These are phyloP conservation scores for Sporothrix phasma DNA, from an alignment of 2,329 filamentous ascomycete species.

Conservation along the genomic window DNA sequence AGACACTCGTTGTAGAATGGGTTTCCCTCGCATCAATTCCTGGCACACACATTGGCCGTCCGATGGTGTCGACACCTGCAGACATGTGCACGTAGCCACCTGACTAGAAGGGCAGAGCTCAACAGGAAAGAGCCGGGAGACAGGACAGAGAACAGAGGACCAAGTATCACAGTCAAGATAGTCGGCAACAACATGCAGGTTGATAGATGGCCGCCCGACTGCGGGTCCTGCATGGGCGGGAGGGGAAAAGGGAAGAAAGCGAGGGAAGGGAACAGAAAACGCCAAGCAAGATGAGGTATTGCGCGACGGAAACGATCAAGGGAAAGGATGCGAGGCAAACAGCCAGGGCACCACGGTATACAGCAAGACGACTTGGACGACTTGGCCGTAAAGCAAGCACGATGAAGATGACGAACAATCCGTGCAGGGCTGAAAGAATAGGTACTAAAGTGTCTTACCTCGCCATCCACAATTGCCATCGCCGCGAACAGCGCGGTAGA, in stretches of 20 bases:
- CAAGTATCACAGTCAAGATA: not conserved
- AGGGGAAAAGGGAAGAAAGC: too few relatives aligned
- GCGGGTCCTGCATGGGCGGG: constrained; percentile 10
- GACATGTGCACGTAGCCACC: not conserved
- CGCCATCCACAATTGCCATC: constrained; percentile 97
- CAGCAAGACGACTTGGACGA: not conserved
- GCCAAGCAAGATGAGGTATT: not conserved
- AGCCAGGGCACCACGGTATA: not conserved
- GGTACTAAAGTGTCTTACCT: constrained; percentile 50
- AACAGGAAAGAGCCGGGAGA: not conserved
- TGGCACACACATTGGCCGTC: not conserved
- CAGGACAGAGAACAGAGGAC: not conserved
- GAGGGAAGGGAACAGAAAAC: not conserved
- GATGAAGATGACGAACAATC: not conserved
- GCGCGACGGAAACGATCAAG: too few relatives aligned
- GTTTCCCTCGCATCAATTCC: not conserved
- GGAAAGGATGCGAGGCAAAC: not conserved
- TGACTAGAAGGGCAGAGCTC: not conserved
- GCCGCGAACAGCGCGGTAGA: constrained; percentile 78
- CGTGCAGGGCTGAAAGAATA: not conserved
- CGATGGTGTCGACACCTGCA: not conserved
- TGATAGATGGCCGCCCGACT: not conserved
- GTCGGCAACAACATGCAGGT: not conserved
- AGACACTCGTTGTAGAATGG: not conserved
- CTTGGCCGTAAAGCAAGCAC: too few relatives aligned